Base-by-base conservation (phyloP, 2,329 filamentous ascomycete genomes). In the Cercospora canescens region DNA sequence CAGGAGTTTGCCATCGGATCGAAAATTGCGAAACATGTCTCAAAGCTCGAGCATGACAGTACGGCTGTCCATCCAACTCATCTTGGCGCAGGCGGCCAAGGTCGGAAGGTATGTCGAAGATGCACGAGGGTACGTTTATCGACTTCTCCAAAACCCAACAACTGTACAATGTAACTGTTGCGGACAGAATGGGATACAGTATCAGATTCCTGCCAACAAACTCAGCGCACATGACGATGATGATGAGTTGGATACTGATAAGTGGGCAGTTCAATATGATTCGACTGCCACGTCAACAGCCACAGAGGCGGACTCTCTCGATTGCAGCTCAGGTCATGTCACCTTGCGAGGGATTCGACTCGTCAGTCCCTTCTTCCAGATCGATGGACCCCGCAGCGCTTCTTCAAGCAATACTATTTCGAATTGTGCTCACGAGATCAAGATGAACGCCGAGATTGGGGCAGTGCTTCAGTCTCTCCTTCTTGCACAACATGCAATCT, bases 61-160 rank as follows among this genome's bases (percentile, higher is more conserved):
- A n/a, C 57, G 57, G 6, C 32, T 60, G 18, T 60, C 57, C 35
- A 21, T 60, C 26, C 57, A 14, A 8, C 37, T 60, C 11, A 16
- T 60, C 57, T 32, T 60, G 35, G 57, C 57, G 57, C 57, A 60
- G 35, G 57, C 41, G 21, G 37, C 12, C 35, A 41, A 39, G 32
- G 26, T 26, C 3, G 24, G 57, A 12, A 30, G 35, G 26, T 9
- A 21, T 11, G 3, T 30, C 37, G 35, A 48, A 60, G 57, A 60
- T 60, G 37, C 57, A 18, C 37, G 57, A 1, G 41, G 37, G 11
- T 21, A 60, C 21, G 57, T 60, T n/a, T 18, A 45, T 16, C 37
- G 57, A 4, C 21, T 60, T 0, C 57, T 60, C 8, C 2, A 28
- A 26, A 16, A n/a, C 16, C 35, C 26, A 3, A 14, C 24, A 2